Conservation (phyloP, 2,329 filamentous ascomycete genomes). For the Cytospora mali region DNA sequence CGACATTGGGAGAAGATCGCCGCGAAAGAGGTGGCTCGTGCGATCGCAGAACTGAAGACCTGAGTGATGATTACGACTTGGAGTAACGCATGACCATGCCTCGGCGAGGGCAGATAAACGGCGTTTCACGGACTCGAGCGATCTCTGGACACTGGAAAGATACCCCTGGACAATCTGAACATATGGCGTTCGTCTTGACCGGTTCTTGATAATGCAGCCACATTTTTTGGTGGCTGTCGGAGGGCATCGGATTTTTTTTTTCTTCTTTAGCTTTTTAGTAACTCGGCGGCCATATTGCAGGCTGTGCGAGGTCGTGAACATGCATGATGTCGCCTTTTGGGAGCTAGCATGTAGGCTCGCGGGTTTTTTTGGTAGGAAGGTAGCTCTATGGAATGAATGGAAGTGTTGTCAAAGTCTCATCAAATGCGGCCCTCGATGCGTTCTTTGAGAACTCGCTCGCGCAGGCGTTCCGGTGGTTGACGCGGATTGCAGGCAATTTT, state of each 20-base stretch:
- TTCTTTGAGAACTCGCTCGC: neutral
- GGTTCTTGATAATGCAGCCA: slow-evolving; percentile 13
- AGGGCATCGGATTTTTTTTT: slow-evolving; percentile 1
- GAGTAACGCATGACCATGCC: slow-evolving; percentile 25
- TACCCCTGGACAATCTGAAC: slow-evolving; percentile 30
- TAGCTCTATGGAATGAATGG: slow-evolving; percentile 19
- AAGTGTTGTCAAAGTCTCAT: slow-evolving; percentile 8
- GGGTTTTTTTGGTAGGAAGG: slow-evolving; percentile 18
- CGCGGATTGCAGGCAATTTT: slow-evolving; percentile 5
- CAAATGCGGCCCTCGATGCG: slow-evolving; percentile 5
- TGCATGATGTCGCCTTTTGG: slow-evolving; percentile 15
- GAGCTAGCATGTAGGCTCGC: slow-evolving; percentile 19
- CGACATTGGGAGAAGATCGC: slow-evolving; percentile 77
- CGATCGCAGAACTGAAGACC: slow-evolving; percentile 61
- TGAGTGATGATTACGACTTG: slow-evolving; percentile 45
- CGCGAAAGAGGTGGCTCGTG: slow-evolving; percentile 74
- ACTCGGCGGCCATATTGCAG: slow-evolving; percentile 10
- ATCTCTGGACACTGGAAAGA: slow-evolving; percentile 32
- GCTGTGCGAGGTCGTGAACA: slow-evolving; percentile 5
- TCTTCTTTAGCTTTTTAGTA: slow-evolving; percentile 16
- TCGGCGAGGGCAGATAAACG: slow-evolving; percentile 24
- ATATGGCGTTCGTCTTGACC: slow-evolving; percentile 24
- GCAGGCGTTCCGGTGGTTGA: neutral
- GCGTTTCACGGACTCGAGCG: slow-evolving; percentile 30
- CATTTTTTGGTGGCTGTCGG: slow-evolving; percentile 19